Conservation (phyloP, 345 rosid genomes). For the Turritis glabra region DNA sequence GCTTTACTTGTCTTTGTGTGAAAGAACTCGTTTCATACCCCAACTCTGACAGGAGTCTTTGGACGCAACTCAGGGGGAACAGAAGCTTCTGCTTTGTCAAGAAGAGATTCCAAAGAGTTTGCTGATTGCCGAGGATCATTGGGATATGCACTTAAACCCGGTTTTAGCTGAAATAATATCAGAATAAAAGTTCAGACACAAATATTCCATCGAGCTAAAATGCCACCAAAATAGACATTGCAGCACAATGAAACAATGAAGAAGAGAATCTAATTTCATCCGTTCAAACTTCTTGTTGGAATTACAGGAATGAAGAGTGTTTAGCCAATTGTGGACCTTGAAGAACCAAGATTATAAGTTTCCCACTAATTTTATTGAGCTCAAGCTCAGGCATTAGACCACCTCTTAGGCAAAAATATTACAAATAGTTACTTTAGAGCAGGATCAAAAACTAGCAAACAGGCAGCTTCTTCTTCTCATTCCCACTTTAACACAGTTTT, state of each 20-base stretch:
- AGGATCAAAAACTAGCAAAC: neutral
- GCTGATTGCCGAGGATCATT: constrained; percentile 77
- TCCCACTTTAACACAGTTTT: too few relatives aligned
- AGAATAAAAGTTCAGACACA: constrained; percentile 9
- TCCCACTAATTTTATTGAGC: neutral
- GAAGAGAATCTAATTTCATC: neutral
- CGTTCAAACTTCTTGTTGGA: neutral
- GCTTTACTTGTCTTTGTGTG: neutral
- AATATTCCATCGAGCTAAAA: neutral
- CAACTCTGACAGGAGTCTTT: constrained; percentile 93
- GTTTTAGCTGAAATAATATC: constrained; percentile 52
- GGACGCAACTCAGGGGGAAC: constrained; percentile 76
- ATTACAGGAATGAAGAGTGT: neutral
- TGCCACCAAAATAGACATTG: neutral
- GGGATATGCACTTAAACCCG: constrained; percentile 86
- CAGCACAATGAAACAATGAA: neutral
- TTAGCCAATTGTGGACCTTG: neutral
- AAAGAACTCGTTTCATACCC: constrained; percentile 56
- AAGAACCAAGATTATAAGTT: neutral
- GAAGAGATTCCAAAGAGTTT: constrained; percentile 63
- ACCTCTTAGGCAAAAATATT: neutral
- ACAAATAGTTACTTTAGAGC: too few relatives aligned
- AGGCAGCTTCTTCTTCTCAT: neutral
- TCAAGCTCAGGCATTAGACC: neutral
- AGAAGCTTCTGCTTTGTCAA: constrained; percentile 75